Evolutionary conservation across 306 rosid species (phyloP).

Genomic region (Trichosanthes truncata): DNA sequence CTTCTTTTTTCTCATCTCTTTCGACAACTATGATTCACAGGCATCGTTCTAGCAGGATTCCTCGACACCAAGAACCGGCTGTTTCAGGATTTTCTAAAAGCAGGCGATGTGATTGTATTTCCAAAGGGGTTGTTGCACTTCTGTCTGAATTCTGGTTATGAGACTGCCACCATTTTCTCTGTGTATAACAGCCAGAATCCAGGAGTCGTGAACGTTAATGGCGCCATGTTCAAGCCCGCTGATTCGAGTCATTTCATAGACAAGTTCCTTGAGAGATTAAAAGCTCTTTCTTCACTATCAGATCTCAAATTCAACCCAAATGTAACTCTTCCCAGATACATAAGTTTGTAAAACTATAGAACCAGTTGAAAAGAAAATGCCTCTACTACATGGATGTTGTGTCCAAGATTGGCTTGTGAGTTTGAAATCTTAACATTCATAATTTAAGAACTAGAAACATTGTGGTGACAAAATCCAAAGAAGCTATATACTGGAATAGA

Average conservation of each 20-base stretch:
- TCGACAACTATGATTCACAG: not conserved
- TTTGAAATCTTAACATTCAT: not conserved
- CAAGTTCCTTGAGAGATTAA: slow-evolving; percentile 25
- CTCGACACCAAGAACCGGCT: slow-evolving; percentile 40
- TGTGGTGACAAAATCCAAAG: not conserved
- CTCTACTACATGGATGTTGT: not conserved
- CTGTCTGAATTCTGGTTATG: slow-evolving; percentile 34
- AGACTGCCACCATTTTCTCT: slow-evolving; percentile 35
- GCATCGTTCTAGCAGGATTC: slow-evolving; percentile 34
- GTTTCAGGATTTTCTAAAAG: slow-evolving; percentile 25
- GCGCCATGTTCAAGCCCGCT: slow-evolving; percentile 20
- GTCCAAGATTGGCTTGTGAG: not conserved
- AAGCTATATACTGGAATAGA: not conserved
- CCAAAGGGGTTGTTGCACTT: slow-evolving; percentile 72
- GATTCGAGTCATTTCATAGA: slow-evolving; percentile 20
- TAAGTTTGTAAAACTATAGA: not conserved
- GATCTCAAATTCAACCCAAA: slow-evolving; percentile 16
- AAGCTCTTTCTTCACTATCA: slow-evolving; percentile 20
- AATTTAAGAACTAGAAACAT: not conserved
- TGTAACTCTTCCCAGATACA: slow-evolving; percentile 2
- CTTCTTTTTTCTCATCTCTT: not conserved
- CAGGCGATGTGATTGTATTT: slow-evolving; percentile 61
- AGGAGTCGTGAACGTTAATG: slow-evolving; percentile 25
- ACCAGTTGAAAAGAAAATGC: not conserved
- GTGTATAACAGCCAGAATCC: slow-evolving; percentile 69